These are phyloP conservation scores for Hebeloma cylindrosporum DNA, from an alignment of 768 basidiomycete genomes.

Conservation along the genomic window DNA sequence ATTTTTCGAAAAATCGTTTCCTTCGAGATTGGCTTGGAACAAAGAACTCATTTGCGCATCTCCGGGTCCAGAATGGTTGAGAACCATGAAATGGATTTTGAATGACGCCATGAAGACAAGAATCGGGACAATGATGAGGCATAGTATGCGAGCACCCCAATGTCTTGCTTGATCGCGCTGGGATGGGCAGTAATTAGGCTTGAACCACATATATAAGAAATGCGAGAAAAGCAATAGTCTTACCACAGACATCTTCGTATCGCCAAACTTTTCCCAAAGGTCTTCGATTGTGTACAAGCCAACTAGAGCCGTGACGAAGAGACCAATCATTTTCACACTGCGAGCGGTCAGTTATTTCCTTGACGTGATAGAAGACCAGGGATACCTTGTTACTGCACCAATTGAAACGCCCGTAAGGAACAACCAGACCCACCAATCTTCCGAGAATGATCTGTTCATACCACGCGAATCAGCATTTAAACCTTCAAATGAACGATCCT, in stretches of 20 bases:
- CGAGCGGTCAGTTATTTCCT: background rate
- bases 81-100: slow-evolving; percentile 93
- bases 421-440: slow-evolving; percentile 98
- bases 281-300: slow-evolving; percentile 97
- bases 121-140: slow-evolving; percentile 87
- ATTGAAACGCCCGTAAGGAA: slow-evolving; percentile 92
- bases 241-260: slow-evolving; percentile 87
- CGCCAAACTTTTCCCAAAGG: slow-evolving; percentile 98
- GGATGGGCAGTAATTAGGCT: too few species aligned
- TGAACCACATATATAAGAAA: background rate
- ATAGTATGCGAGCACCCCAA: slow-evolving; percentile 83
- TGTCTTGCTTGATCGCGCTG: slow-evolving; percentile 88
- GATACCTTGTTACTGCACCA: slow-evolving; percentile 89
- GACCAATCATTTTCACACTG: slow-evolving; percentile 94
- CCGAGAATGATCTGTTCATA: slow-evolving; percentile 73
- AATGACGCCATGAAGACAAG: slow-evolving; percentile 92
- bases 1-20: slow-evolving; percentile 90
- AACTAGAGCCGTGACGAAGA: slow-evolving; percentile 93
- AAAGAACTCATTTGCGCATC: slow-evolving; percentile 98
- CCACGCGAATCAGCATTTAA: slow-evolving; percentile 11
- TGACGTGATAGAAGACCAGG: background rate
- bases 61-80: slow-evolving; percentile 93
- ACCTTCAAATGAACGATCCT: background rate
- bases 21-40: slow-evolving; percentile 94
- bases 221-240: slow-evolving; percentile 28